Base-by-base conservation (phyloP, 441 rosid genomes). In the Pelargonium citronellum region DNA sequence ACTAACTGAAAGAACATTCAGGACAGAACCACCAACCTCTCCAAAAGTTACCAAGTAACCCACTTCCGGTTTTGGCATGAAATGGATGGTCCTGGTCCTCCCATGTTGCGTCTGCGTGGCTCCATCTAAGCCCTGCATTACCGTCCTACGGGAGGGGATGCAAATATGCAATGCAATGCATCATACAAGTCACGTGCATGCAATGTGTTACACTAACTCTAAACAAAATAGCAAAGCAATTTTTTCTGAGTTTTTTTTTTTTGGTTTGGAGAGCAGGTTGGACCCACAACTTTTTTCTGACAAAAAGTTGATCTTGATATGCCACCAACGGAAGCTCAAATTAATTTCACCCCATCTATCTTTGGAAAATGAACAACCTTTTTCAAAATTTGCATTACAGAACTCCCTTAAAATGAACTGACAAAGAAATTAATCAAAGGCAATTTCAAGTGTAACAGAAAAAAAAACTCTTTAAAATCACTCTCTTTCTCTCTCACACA, bases 221-320 rank as follows among this genome's bases (percentile, higher is more conserved):
- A 66, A 41, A 53, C 57, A 57, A 9, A 62, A 63, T 16, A 46
- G 61, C 34, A 71, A 60, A 65, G 51, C 64, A 41, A 7, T 41
- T 41, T 41, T 41, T 8, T 41, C 2, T 7, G 5, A 8, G 10
- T 37, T 37, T 4, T 34, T 34, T 5, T 37, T 37, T 37, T 37
- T 37, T 34, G 44, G 24, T 24, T 20, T 19, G 17, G 7, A 57
- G 63, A 27, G 58, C 10, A 63, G 17, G 46, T 46, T 72, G 79
- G 79, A 46, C 76, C 78, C 77, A 13, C 24, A 53, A 60, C 13
- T 46, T 46, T 46, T 34, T 67, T 62, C 67, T 68, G 76, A 63
- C 79, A 61, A 61, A 71, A 61, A 73, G 69, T 64, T 73, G 82
- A 83, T 71, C 71, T 75, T 79, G 84, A 79, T 74, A 41, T 81